Evolutionary conservation across 1,284 basidiomycete species (phyloP), one percentile per base, ranked within the genome.

Genomic region (Rhodotorula sp.): DNA sequence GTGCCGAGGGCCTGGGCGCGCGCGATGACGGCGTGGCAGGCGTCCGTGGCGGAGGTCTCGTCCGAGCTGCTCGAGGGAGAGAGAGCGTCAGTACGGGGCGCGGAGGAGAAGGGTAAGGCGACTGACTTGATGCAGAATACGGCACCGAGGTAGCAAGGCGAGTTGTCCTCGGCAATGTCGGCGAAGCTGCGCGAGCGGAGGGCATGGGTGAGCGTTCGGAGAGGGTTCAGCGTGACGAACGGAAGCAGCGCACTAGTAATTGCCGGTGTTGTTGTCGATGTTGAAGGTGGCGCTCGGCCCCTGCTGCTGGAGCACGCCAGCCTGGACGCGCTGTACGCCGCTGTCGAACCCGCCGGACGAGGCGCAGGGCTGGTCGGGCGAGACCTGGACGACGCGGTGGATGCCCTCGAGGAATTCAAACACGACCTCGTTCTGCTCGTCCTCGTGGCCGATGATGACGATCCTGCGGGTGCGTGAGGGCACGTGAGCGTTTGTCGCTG

Each of bases 61-160:
- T 72, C 55, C n/a, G 67, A 72, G 70, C 73, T 74, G 54, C 17
- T 7, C 4, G 21, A 12, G 13, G 13, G 23, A 23, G 14, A 23
- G 48, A 9, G 19, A 14, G 45, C 10, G 46, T 25, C 13, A 55
- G 54, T 1, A 4, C 5, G 46, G 42, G 9, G 48, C 13, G 23
- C 23, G n/a, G 19, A 13, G 19, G 41, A 42, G 34, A 23, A 21
- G 2, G 3, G 5, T 17, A 42, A 41, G 34, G n/a, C 34, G 34
- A 34, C 34, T 34, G 34, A 34, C 34, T 34, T 34, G 42, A 56
- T 65, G n/a, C 21, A 74, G 64, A 74, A 72, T 60, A 72, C 67
- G 42, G 70, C 73, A 9, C 73, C 73, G 19, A 59, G 67, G 56
- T 72, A 71, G 57, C 73, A 74, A 1, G 71, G 61, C 17, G 55